Evolutionary conservation across 23 red algal species (phyloP).

Genomic region (Rhodosorus marinus): DNA sequence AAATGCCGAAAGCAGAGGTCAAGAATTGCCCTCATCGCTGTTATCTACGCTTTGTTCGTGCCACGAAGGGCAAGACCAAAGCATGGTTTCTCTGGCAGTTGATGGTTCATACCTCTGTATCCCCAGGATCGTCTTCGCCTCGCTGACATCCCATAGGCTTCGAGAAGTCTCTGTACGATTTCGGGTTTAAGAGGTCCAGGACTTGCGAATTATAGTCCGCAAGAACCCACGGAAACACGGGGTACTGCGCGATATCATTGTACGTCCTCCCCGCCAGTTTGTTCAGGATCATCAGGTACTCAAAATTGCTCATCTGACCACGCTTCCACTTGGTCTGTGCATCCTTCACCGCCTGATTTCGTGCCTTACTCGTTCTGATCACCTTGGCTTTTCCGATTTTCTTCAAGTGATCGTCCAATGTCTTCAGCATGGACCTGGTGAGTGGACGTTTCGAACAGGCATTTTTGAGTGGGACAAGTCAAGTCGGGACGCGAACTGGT

Average conservation of each 20-base stretch:
- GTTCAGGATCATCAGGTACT: conserved; percentile 60
- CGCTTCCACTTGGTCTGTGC: too few species aligned
- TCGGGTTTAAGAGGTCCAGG: conserved; percentile 26
- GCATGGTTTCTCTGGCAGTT: too few species aligned
- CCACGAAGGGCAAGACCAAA: too few species aligned
- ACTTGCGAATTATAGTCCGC: conserved; percentile 25
- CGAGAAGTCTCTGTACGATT: conserved; percentile 47
- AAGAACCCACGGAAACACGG: conserved; percentile 79
- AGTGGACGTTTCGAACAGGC: too few species aligned
- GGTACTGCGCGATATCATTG: conserved; percentile 67
- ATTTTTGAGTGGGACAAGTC: too few species aligned
- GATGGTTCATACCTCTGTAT: too few species aligned
- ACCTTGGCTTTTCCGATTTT: not conserved
- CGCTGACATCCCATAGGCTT: conserved; percentile 24
- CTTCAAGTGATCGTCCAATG: not conserved
- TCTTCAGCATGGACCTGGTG: too few species aligned
- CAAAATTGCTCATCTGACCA: conserved; percentile 42
- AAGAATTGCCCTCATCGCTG: too few species aligned
- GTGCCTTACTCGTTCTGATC: too few species aligned
- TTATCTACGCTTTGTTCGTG: too few species aligned
- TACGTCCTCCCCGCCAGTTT: conserved; percentile 39
- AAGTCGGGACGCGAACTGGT: too few species aligned
- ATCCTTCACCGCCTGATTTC: too few species aligned
- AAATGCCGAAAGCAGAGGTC: conserved; percentile 9
- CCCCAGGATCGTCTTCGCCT: not conserved